Percentiles rank a stretch among this genome's conserved stretches.
Conservation (phyloP, 2,329 filamentous ascomycete genomes). For the Emericellopsis cladophorae region DNA sequence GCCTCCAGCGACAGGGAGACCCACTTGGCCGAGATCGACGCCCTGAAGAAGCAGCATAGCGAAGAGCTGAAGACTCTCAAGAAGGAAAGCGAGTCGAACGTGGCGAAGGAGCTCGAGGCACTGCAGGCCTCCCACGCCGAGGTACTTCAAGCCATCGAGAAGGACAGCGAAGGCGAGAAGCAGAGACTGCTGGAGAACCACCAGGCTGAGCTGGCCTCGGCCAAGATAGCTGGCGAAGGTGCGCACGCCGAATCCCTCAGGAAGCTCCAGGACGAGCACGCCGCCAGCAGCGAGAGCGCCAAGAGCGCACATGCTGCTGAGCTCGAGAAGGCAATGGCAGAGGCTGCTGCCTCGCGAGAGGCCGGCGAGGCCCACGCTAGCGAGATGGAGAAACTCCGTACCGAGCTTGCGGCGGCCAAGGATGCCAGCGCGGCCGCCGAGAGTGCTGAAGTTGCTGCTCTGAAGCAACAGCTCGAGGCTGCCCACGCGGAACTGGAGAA, state of each 20-base stretch:
- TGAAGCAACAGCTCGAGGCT: conserved; percentile 15
- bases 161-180: conserved; percentile 24
- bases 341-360: conserved; percentile 14
- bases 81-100: conserved; percentile 23
- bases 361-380: conserved; percentile 17
- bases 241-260: conserved; percentile 17
- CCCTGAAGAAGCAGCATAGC: conserved; percentile 41
- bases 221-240: conserved; percentile 15
- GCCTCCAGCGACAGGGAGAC: conserved; percentile 35
- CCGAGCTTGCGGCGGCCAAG: conserved; percentile 13
- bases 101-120: conserved; percentile 25
- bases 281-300: conserved; percentile 14
- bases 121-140: conserved; percentile 31
- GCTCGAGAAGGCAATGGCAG: conserved; percentile 16
- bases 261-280: conserved; percentile 15
- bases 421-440: conserved; percentile 14
- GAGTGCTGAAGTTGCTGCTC: conserved; percentile 15
- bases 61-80: conserved; percentile 32
- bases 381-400: conserved; percentile 20
- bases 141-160: conserved; percentile 27
- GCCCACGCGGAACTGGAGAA: conserved; percentile 13
- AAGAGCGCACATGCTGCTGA: conserved; percentile 21
- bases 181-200: conserved; percentile 17
- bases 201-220: conserved; percentile 14
- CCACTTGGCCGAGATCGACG: conserved; percentile 35